phyloP scores from a whole-genome alignment of 495 filamentous ascomycete genomes.

The Aspergillus nidulans region DNA sequence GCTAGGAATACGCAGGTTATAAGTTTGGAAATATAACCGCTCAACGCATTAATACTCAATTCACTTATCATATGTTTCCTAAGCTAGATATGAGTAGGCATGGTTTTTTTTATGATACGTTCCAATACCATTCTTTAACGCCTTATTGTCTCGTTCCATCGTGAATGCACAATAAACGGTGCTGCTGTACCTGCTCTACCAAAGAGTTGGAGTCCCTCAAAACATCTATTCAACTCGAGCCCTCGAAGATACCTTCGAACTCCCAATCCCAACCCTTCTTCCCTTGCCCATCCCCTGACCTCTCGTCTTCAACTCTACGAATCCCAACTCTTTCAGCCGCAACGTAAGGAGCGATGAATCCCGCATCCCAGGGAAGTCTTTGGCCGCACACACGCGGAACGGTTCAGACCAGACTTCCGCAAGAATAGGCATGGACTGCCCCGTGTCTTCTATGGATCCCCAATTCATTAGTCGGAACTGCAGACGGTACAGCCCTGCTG shows the following conservation, averaged over 20 bases:
- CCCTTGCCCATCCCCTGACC: slow-evolving; percentile 43
- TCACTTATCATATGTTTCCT: background rate
- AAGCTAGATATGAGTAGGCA: background rate
- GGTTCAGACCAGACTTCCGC: slow-evolving; percentile 67
- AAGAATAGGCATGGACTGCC: slow-evolving; percentile 57
- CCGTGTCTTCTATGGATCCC: slow-evolving; percentile 45
- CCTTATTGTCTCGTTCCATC: background rate
- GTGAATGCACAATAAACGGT: background rate
- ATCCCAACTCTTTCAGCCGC: slow-evolving; percentile 41
- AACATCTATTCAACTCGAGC: background rate
- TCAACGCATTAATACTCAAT: background rate
- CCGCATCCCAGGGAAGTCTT: slow-evolving; percentile 93
- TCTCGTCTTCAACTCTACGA: slow-evolving; percentile 44
- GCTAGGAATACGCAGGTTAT: background rate
- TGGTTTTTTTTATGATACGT: background rate
- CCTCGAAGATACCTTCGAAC: slow-evolving; percentile 4
- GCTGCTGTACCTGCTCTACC: background rate
- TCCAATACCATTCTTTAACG: background rate
- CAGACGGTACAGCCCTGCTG: slow-evolving; percentile 75
- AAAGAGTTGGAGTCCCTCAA: background rate
- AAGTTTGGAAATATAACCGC: background rate
- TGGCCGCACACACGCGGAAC: slow-evolving; percentile 90
- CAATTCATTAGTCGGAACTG: slow-evolving; percentile 82
- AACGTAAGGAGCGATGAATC: slow-evolving; percentile 41
- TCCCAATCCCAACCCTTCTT: slow-evolving; percentile 16